Base-by-base conservation (phyloP, 305 asterid species). In the Fraxinus sp. region DNA sequence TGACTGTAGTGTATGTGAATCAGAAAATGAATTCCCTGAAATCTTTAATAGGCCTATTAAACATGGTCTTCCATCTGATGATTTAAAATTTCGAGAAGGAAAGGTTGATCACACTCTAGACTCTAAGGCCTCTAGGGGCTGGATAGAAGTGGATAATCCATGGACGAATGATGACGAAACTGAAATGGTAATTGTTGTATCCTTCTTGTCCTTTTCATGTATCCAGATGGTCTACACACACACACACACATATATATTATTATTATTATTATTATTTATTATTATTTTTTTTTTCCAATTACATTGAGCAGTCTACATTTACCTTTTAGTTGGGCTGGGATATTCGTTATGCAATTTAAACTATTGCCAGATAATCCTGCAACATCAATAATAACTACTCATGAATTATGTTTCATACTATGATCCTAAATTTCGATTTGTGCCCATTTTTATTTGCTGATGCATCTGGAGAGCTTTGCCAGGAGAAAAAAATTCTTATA, bases 131-230 rank as follows among this genome's bases (percentile, higher is more conserved):
- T 94, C 94, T 83, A 89, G 92, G 85, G 98, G 98, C 46, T 95
- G 98, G 98, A 83, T 91, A 9, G 98, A 89, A 85, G 97, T 92
- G 59, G 98, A 95, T 87, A 94, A 95, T 87, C 98, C 98, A 10
- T 95, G 98, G 98, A 95, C 98, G 83, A 79, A 86, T 41, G 98
- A 95, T 30, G 98, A 95, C 33, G 98, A 95, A 87, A 94, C 97
- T 78, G 98, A 94, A 95, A 92, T 85, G 92, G 98, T 95, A 95
- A 88, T 79, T 82, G 32, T 76, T 78, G 55, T 80, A 16, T 77
- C 80, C 71, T 52, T 77, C 35, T 80, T 66, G 66, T 44, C 57
- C 55, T 20, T 5, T 22, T 57, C 80, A 57, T 78, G 24, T 62
- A 57, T 77, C 75, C 32, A 76, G 44, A 57, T 55, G 83, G 57